Evolutionary conservation across 2,329 filamentous ascomycete genomes (phyloP), one percentile per base, ranked within the genome.

Genomic region (Cladosporium sp.): DNA sequence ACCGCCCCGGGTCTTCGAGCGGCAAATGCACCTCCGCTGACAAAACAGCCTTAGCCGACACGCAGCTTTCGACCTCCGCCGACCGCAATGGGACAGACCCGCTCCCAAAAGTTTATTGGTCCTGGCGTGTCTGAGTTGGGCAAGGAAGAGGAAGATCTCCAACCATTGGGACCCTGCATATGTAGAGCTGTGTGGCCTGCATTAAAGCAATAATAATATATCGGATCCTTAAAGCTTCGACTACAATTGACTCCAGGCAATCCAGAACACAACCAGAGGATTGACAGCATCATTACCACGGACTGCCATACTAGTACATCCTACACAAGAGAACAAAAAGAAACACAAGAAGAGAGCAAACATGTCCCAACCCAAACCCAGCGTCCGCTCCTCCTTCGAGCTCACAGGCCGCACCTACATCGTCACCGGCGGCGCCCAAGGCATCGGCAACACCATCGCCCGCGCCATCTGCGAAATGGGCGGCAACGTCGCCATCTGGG

Each of bases 401-500:
- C 57, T 67, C 28, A 63, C 63, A 24, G 62, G 62, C 37, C 63
- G 61, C 24, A 63, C 61, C 39, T 67, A 65, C 58, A 60, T 68
- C 24, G 62, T 68, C 13, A 68, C 65, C 4, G 65, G 65, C 22
- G 65, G 65, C 20, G 65, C 64, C 1, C 65, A 65, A 58, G 65
- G 65, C 15, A 66, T 68, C 37, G 64, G 64, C 24, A 67, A 60
- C 56, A 62, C 60, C 17, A 65, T 68, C 51, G 58, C 61, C 9
- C 63, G 64, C 55, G 66, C 64, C 22, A 64, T 68, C 17, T 64
- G 65, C 44, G 61, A 67, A 40, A 58, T 62, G 25, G 66, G 66
- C 25, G 66, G 65, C 54, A 80, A 82, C 66, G 82, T 85, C 64
- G 85, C 86, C 12, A 68, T 84, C 15, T 77, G 81, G n/a, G 82